phyloP scores from a whole-genome alignment of 495 filamentous ascomycete genomes.

The Articulospora tetracladia region DNA sequence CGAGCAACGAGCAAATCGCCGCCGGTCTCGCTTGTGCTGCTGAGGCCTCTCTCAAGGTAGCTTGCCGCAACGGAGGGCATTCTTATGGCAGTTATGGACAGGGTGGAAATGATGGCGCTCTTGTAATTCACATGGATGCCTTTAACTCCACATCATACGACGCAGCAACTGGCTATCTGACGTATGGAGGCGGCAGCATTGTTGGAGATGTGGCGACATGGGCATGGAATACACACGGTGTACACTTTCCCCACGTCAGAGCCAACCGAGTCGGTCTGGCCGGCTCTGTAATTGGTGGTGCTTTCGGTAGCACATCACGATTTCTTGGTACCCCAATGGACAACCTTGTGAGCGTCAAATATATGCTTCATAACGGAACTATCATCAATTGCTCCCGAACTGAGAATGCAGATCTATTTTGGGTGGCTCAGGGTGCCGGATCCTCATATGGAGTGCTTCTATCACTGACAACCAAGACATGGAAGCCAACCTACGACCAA shows the following conservation, averaged over 20 bases:
- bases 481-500: background rate
- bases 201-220: background rate
- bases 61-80: background rate
- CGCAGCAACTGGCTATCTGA: background rate
- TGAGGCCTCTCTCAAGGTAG: background rate
- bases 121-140: slow-evolving; percentile 4
- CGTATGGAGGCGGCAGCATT: slow-evolving; percentile 2
- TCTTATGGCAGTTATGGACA: background rate
- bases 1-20: background rate
- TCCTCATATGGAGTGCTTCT: background rate
- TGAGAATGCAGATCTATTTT: slow-evolving; percentile 18
- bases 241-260: slow-evolving; percentile 4
- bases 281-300: slow-evolving; percentile 4
- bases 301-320: background rate
- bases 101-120: slow-evolving; percentile 1
- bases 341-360: slow-evolving; percentile 2
- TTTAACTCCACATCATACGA: background rate
- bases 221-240: background rate
- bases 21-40: background rate
- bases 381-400: slow-evolving; percentile 16
- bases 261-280: background rate
- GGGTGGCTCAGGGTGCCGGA: slow-evolving; percentile 12
- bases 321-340: slow-evolving; percentile 8
- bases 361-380: slow-evolving; percentile 15
- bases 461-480: background rate